These are phyloP conservation scores for Candida coquimbonensis DNA, from an alignment of 805 yeast species.

Conservation along the genomic window DNA sequence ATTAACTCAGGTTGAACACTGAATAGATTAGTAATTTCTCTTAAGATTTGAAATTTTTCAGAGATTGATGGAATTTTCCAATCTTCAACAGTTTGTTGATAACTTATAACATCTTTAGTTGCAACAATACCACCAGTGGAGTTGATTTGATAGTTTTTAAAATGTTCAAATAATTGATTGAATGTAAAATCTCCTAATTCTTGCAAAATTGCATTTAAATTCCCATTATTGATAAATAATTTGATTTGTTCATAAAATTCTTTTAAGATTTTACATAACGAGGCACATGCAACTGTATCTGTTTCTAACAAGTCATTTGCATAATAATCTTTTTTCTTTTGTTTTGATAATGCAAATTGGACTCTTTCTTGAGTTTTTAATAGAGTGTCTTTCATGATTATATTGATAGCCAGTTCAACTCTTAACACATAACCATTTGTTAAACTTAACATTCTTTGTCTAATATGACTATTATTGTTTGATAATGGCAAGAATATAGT, in stretches of 20 bases:
- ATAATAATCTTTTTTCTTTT: slow-evolving; percentile 67
- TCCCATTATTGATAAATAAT: slow-evolving; percentile 35
- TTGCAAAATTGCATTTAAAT: slow-evolving; percentile 42
- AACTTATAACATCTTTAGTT: slow-evolving; percentile 75
- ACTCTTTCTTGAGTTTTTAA: slow-evolving; percentile 47
- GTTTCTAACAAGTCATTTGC: slow-evolving; percentile 41
- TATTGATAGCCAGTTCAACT: slow-evolving; percentile 60
- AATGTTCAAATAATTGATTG: slow-evolving; percentile 58
- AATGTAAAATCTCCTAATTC: slow-evolving; percentile 55
- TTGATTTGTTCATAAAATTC: slow-evolving; percentile 34
- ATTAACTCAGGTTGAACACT: slow-evolving; percentile 78
- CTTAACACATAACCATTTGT: slow-evolving; percentile 54
- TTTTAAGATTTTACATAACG: slow-evolving; percentile 46
- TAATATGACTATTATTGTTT: slow-evolving; percentile 46
- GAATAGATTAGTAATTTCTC: slow-evolving; percentile 78
- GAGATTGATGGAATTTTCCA: slow-evolving; percentile 60
- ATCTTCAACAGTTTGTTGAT: slow-evolving; percentile 58
- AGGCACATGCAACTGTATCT: slow-evolving; percentile 67
- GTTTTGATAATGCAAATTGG: slow-evolving; percentile 46
- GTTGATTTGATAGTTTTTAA: slow-evolving; percentile 66
- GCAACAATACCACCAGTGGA: slow-evolving; percentile 78
- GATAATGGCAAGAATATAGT: slow-evolving; percentile 73
- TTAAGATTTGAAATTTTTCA: slow-evolving; percentile 59
- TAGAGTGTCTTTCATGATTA: slow-evolving; percentile 53
- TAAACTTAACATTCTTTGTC: slow-evolving; percentile 51